Evolutionary conservation across 1,284 basidiomycete genomes (phyloP).

Genomic region (Pholiota adiposa): DNA sequence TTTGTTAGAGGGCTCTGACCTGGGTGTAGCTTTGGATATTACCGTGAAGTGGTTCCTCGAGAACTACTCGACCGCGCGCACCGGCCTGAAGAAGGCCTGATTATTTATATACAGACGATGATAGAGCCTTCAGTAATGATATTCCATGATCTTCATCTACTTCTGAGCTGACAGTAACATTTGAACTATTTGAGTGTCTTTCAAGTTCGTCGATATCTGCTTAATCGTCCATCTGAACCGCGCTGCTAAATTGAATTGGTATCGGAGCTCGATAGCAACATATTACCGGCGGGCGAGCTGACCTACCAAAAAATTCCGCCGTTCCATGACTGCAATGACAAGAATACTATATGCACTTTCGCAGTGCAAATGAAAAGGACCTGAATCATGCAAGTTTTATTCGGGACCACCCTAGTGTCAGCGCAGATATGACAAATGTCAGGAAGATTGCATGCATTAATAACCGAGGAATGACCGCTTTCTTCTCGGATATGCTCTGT

Average conservation of each 20-base stretch:
- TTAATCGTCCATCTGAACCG: background rate
- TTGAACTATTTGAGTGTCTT: background rate
- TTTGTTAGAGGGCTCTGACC: background rate
- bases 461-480: background rate
- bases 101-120: background rate
- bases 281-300: background rate
- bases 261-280: background rate
- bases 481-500: background rate
- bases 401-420: background rate
- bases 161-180: too few species aligned
- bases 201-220: background rate
- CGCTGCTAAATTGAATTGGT: background rate
- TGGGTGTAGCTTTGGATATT: slow-evolving; percentile 60
- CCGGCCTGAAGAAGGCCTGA: slow-evolving; percentile 35
- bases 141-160: background rate
- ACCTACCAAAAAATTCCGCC: background rate
- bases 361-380: background rate
- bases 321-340: slow-evolving; percentile 16
- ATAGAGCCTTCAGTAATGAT: too few species aligned
- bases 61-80: slow-evolving; percentile 72
- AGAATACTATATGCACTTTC: slow-evolving; percentile 20
- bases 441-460: background rate
- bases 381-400: background rate
- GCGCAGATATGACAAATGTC: background rate
- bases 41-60: slow-evolving; percentile 82